Base-by-base conservation (phyloP, 164 flowering plant genomes). In the Malania oleifera region DNA sequence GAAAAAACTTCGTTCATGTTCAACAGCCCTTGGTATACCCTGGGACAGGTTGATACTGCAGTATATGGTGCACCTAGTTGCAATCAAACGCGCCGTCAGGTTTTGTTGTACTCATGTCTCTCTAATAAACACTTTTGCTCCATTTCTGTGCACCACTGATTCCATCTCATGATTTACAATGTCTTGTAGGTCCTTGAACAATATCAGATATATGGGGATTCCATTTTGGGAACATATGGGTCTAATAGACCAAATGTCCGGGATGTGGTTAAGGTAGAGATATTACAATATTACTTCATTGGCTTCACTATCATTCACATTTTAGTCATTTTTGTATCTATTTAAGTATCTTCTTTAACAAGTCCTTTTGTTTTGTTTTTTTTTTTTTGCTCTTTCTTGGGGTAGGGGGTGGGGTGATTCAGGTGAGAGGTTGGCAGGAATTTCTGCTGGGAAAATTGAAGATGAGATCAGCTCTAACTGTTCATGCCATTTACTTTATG, bases 71-170 rank as follows among this genome's bases (percentile, higher is more conserved):
- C 70, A 60, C 79, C 87, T 59, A 65, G 64, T 54, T 63, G 67
- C 44, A 75, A 66, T 63, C 38, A 86, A 35, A 80, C 99, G 23
- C 84, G 97, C 48, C 96, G 95, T 52, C 85, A 88, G 98, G 98
- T 93, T 70, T 13, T 58, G 18, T 40, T 55, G 27, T 48, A 58
- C 53, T 66, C 47, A 69, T 54, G 28, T 10, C 51, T 55, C 44
- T 37, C 25, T 45, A 37, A 43, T 62, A 14, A 34, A 28, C 55
- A 15, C 22, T 46, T 41, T 49, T 45, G 27, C 51, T 57, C 44
- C 13, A 1, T 29, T 38, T 23, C 17, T 34, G 7, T 48, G 14
- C 19, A 18, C 19, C 23, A 20, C 2, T 2, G 2, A 3, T 29
- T 11, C 11, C 35, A 20, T 27, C 24, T 15, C 57, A 14, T 39